A percentile compares a stretch with the other conserved stretches of the same genome.
phyloP scores from a whole-genome alignment of 441 rosid genomes.

The Theobroma grandiflorum region DNA sequence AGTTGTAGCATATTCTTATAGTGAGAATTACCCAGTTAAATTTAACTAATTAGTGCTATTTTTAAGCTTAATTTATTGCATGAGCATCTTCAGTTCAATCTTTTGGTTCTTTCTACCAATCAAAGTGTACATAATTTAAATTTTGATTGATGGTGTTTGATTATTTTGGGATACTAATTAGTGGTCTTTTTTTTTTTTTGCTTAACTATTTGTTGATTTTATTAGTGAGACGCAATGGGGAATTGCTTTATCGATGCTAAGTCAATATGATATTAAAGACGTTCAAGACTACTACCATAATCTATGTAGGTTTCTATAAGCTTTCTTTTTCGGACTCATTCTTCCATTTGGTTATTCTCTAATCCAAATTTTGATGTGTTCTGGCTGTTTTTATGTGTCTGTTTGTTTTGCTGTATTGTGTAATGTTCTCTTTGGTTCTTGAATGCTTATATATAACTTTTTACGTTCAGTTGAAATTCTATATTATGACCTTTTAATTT shows the following conservation, averaged over 20 bases:
- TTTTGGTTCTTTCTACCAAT: background rate
- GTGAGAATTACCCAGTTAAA: background rate
- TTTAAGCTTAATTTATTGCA: background rate
- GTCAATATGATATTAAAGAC: conserved; percentile 96
- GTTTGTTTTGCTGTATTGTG: no score
- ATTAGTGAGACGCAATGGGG: conserved; percentile 65
- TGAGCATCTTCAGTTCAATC: background rate
- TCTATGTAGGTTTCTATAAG: conserved; percentile 59
- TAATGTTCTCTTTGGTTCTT: no score
- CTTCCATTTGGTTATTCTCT: background rate
- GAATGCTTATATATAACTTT: no score
- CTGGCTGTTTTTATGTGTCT: no score
- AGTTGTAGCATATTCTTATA: conserved; percentile 9
- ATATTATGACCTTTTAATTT: no score
- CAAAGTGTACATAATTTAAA: background rate
- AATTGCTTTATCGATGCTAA: conserved; percentile 87
- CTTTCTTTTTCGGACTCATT: conserved; percentile 14
- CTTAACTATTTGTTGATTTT: conserved; percentile 15
- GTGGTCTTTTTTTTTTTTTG: conserved; percentile 18
- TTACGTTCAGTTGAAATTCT: no score
- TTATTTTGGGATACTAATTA: conserved; percentile 10
- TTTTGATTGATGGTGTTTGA: conserved; percentile 22
- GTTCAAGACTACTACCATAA: conserved; percentile 80
- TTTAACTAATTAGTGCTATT: background rate
- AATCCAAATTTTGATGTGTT: conserved; percentile 23